Base-by-base conservation (phyloP, 2,329 filamentous ascomycete genomes). In the Fusarium camptoceras region DNA sequence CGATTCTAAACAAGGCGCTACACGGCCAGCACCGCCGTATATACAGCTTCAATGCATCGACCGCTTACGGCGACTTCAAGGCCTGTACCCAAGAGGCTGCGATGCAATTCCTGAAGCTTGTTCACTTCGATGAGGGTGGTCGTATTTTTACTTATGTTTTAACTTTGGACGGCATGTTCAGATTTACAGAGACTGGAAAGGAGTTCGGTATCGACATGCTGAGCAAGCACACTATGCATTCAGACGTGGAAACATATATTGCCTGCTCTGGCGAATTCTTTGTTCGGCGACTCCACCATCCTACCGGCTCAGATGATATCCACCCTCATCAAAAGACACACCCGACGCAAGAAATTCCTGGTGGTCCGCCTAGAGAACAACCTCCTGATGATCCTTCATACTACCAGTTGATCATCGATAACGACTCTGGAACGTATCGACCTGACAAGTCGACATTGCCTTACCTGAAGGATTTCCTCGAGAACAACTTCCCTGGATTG, bases 171-270 rank as follows among this genome's bases (percentile, higher is more conserved):
- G 92, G 91, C 8, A 85, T 95, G 55, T 88, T 97, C 76, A 91
- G 94, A 47, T 98, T 98, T 81, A 98, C 95, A 2, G 95, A 98
- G 80, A 98, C 95, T 0, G 95, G 95, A 30, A 96, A 96, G 74
- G 94, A 98, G 75, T 98, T 98, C 64, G 94, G 94, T 55, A 94
- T 98, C 75, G 95, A 98, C 81, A 84, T 98, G 79, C 82, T 98
- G 75, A 94, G 91, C 79, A 98, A 98, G 79, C 95, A 98, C 80
- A 97, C 94, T 42, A 97, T 98, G 94, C 95, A 98, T 82, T 95
- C 93, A 70, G 91, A 98, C 78, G 94, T 97, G 3, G 92, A 90
- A 37, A 92, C 93, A 4, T 97, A 97, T 78, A 93, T 98, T 69
- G 95, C 94, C 24, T 98, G 91, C 77, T 94, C 92, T 1, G 95